Base-by-base conservation (phyloP, 768 basidiomycete species). In the Amanita pseudoporphyria region DNA sequence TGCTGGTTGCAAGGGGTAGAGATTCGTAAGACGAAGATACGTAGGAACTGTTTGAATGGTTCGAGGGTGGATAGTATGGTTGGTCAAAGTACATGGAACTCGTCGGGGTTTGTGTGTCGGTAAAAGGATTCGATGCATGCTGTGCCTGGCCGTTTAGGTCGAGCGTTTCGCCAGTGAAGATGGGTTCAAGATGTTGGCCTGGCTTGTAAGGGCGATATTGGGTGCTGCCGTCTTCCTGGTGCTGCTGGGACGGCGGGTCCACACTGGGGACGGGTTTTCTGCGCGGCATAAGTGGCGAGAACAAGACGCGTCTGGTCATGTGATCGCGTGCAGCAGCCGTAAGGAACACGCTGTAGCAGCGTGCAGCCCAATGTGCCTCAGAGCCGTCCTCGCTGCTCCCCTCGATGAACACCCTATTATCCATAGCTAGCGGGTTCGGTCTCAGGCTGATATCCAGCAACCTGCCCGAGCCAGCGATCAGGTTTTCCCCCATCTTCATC, bases 161-260 rank as follows among this genome's bases (percentile, higher is more conserved):
- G 16, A 82, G 67, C 0, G 80, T 81, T 61, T 83, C 81, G 30
- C 81, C 81, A 5, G 81, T 82, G 47, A 77, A 67, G 37, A 83
- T 82, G 0, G 81, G 80, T 30, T 69, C 75, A 13, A 83, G 66
- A 45, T 70, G 70, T 57, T 82, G 79, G 2, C 81, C 81, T 21
- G 78, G 81, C 49, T 79, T 73, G 54, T 83, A 83, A 47, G 72
- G 73, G 21, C 58, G 62, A 49, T 72, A 73, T 53, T 19, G 64
- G 54, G 48, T 64, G 64, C 7, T 54, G 60, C 7, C 56, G 56
- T 58, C 52, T 37, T 33, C 42, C 21, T 42, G 42, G 35, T 54
- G 50, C 22, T 62, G 58, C 50, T 59, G 54, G 21, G 45, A 32
- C 33, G 55, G 58, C 18, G 54, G 56, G 37, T 56, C 42, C 6